Base-by-base conservation (phyloP, 306 rosid species). In the Mucuna pruriens region DNA sequence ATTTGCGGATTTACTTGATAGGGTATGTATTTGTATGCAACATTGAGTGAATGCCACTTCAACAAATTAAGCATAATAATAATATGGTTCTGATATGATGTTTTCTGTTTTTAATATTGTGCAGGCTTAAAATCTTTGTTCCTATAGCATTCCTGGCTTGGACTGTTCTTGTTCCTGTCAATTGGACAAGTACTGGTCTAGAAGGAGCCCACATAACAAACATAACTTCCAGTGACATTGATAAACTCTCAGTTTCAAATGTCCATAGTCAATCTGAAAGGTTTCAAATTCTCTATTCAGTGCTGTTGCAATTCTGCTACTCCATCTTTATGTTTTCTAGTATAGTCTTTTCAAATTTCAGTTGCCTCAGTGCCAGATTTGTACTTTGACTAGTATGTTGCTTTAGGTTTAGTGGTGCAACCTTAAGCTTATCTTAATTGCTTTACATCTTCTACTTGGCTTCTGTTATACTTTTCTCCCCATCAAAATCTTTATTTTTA, bases 101-200 rank as follows among this genome's bases (percentile, higher is more conserved):
- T 62, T 61, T 77, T 40, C 44, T 81, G 34, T 54, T 9, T 7
- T 25, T 49, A n/a, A n/a, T n/a, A 4, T 79, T 25, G 3, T 87
- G 89, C 90, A 93, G 98, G 84, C 92, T 94, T 82, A 94, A 94
- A 89, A 90, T 94, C 77, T 90, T 94, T 82, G 80, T 89, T 85
- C 98, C 98, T 34, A 87, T 94, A 83, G 90, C 94, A 12, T 39
- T 87, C 46, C 86, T 91, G 33, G 91, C 94, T 5, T 94, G 92
- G 92, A 80, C 85, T 46, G 45, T 94, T 58, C 82, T 94, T 86
- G 98, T 91, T 49, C 98, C 98, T 12, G 87, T 94, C 69, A 94
- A 94, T 70, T 91, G 77, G 69, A 94, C 98, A 0, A 86, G 88
- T 77, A 12, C 22, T 23, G 73, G 76, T 48, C 55, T 89, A 73